Conservation (phyloP, 176 grass and related monocot genomes). For the Ananas comosus region DNA sequence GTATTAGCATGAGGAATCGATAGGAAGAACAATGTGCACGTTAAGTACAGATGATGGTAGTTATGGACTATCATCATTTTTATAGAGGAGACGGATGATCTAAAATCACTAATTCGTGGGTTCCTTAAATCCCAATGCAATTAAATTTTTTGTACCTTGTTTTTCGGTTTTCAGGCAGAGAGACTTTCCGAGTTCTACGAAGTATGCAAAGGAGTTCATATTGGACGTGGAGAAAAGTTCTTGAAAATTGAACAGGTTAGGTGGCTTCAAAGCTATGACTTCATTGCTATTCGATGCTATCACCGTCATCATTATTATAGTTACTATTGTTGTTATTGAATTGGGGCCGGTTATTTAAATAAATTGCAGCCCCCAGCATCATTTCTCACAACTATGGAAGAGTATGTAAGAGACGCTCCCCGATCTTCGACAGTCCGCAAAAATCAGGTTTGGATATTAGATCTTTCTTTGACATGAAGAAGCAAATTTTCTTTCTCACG, state of each 20-base stretch:
- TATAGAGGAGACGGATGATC: not conserved
- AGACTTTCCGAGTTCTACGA: slow-evolving; percentile 91
- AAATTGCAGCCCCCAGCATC: slow-evolving; percentile 69
- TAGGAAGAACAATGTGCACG: too few relatives aligned
- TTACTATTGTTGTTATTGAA: not conserved
- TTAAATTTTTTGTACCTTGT: not conserved
- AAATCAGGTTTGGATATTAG: slow-evolving; percentile 40
- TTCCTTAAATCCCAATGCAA: too few relatives aligned
- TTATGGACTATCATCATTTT: too few relatives aligned
- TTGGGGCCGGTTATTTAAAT: not conserved
- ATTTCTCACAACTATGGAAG: slow-evolving; percentile 80
- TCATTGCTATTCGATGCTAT: not conserved
- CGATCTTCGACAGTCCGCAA: slow-evolving; percentile 45
- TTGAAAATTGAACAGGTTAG: slow-evolving; percentile 77
- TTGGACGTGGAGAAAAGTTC: slow-evolving; percentile 60
- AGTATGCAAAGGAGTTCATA: slow-evolving; percentile 77
- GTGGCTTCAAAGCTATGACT: not conserved
- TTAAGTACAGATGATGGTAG: too few relatives aligned
- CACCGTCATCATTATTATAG: too few relatives aligned
- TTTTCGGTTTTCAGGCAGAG: slow-evolving; percentile 45
- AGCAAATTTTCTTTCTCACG: not conserved
- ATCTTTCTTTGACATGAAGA: not conserved
- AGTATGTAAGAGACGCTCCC: slow-evolving; percentile 82
- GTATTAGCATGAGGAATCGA: too few relatives aligned
- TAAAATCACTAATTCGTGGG: not conserved